These are phyloP conservation scores for Mallotus japonicus DNA, from an alignment of 441 rosid species.

Conservation along the genomic window DNA sequence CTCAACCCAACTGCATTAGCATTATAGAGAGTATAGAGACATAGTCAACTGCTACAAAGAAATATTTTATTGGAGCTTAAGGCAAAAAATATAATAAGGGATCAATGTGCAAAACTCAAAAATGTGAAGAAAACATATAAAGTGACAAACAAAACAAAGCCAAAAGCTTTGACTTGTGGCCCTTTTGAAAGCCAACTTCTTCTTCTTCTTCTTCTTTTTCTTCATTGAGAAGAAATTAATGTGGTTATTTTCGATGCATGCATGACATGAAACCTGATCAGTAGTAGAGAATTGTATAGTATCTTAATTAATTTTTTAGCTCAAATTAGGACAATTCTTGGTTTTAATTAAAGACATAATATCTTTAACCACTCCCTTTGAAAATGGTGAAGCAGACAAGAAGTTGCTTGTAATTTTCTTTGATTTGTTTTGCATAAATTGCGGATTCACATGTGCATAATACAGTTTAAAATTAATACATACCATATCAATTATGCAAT, in stretches of 20 bases:
- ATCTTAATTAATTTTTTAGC: slow-evolving; percentile 10
- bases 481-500: background rate
- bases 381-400: slow-evolving; percentile 50
- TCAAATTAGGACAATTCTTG: slow-evolving; percentile 14
- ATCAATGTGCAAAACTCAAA: background rate
- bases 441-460: slow-evolving; percentile 53
- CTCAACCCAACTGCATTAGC: background rate
- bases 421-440: slow-evolving; percentile 40
- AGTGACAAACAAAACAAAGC: slow-evolving; percentile 27
- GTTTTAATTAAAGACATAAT: slow-evolving; percentile 20
- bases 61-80: background rate
- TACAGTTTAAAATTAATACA: background rate
- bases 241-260: slow-evolving; percentile 22
- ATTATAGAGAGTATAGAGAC: background rate
- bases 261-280: slow-evolving; percentile 21
- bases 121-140: background rate
- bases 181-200: background rate
- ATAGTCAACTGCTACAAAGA: slow-evolving; percentile 16
- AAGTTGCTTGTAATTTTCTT: slow-evolving; percentile 19
- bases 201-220: slow-evolving; percentile 10
- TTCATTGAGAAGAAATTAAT: slow-evolving; percentile 26
- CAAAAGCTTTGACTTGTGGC: slow-evolving; percentile 37
- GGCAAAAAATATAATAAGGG: background rate
- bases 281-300: background rate
- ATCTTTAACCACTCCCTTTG: slow-evolving; percentile 59